These are phyloP conservation scores for Tephrocybe sp. DNA, from an alignment of 768 basidiomycete species.

Conservation along the genomic window DNA sequence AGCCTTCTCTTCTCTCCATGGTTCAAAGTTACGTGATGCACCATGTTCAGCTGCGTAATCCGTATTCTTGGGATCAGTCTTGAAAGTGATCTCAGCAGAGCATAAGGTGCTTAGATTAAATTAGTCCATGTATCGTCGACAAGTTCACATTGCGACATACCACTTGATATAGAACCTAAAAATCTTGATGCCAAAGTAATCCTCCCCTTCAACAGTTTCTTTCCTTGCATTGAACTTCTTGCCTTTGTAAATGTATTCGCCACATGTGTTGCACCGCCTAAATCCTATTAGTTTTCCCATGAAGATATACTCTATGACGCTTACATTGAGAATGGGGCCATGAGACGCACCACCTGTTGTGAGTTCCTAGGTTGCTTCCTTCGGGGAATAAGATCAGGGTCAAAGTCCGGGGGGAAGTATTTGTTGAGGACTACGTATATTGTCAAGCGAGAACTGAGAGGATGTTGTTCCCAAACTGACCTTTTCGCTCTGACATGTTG, in stretches of 20 bases:
- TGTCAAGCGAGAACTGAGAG: background rate
- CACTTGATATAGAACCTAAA: constrained; percentile 93
- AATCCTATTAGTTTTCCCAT: constrained; percentile 8
- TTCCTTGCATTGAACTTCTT: constrained; percentile 99
- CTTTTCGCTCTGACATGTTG: constrained; percentile 84
- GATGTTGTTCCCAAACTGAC: constrained; percentile 27
- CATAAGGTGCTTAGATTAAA: constrained; percentile 70
- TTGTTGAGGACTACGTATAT: constrained; percentile 75
- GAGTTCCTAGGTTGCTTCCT: constrained; percentile 89
- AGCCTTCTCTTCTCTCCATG: constrained; percentile 84
- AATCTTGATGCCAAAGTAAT: constrained; percentile 98
- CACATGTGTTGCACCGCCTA: constrained; percentile 93
- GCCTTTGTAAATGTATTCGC: constrained; percentile 98
- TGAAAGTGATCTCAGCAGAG: constrained; percentile 98
- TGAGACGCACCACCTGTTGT: constrained; percentile 96
- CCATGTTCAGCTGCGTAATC: constrained; percentile 94
- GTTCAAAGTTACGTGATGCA: constrained; percentile 96
- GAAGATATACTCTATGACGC: constrained; percentile 19
- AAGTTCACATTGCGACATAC: constrained; percentile 35
- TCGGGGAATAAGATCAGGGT: constrained; percentile 93
- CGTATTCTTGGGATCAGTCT: constrained; percentile 98
- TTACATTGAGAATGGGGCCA: constrained; percentile 99
- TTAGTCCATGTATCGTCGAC: constrained; percentile 14
- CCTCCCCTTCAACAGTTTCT: constrained; percentile 96
- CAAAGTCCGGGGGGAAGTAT: constrained; percentile 97